Evolutionary conservation across 441 rosid genomes (phyloP), one percentile per base, ranked within the genome.

Genomic region (Macaranga tanarius): DNA sequence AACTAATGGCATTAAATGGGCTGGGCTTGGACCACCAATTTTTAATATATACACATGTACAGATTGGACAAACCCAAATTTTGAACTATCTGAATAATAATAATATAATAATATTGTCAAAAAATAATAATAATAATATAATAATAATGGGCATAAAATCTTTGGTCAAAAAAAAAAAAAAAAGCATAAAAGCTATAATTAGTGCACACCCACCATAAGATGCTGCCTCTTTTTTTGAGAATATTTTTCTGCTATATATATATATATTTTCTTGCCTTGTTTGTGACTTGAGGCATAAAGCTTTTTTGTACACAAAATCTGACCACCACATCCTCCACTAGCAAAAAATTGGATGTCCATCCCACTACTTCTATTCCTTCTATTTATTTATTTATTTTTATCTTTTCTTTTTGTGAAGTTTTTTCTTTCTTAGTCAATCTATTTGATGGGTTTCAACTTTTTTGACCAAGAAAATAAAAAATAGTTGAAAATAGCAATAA

Each of bases 11-110:
- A 81, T 71, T 70, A 70, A 82, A 76, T 83, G 84, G 86, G 81
- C 83, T 82, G 88, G 84, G 85, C 81, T 73, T 75, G 80, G 81
- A 80, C 84, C 78, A 79, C 78, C 51, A 65, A 23, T 38, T 5
- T 16, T 34, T 34, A 5, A 9, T 9, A 16, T 11, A 23, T 23
- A 48, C 15, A 48, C 15, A 48, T 3, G 31, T 34, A 34, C 6
- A 3, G 38, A 34, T 48, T 48, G 19, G 13, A 47, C 50, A n/a
- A n/a, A 20, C n/a, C 26, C 69, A 10, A 2, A 20, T 47, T 59
- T 1, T n/a, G 25, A 60, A 47, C 26, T 42, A 42, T 7, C 20
- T 17, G n/a, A 62, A 13, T 22, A n/a, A 11, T 10, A 2, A 45
- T 38, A 15, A n/a, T n/a, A n/a, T n/a, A n/a, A n/a, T n/a, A n/a